Evolutionary conservation across 306 rosid species (phyloP), one percentile per base, ranked within the genome.

Genomic region (Inga laurina): DNA sequence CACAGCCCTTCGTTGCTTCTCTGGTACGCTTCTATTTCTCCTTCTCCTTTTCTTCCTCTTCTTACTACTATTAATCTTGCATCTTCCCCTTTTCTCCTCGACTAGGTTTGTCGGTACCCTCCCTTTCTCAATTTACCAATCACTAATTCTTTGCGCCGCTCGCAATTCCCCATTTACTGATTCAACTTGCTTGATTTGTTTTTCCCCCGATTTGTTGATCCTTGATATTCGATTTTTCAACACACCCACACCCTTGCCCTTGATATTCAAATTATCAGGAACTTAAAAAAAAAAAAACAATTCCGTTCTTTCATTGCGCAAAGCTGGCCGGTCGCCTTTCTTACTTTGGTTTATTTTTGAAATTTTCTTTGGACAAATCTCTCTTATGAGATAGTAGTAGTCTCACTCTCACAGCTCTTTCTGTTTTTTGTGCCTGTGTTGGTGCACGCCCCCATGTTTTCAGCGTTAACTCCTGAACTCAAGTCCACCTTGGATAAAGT

Each of bases 401-500:
- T 49, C 30, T 49, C 45, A 39, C 43, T 32, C 48, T 41, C 71
- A 43, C 19, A 68, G 24, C 30, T 44, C 13, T 52, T 52, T 18
- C 22, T 52, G n/a, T 52, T 16, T 52, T 52, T 16, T 19, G 56
- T 16, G 57, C n/a, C 7, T 51, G 57, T 51, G 7, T 15, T 51
- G 57, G 57, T 77, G 32, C 7, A 2, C 65, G n/a, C 48, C 7
- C n/a, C 37, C 21, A 76, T 37, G 4, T 48, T 81, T 87, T 76
- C 97, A 96, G 99, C 88, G 19, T 89, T 96, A 75, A 88, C 92
- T 80, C 94, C 99, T 45, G 88, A 88, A 85, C 91, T 96, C 83
- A 96, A 91, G 91, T 88, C 90, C 22, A 96, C 99, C 18, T 85
- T 96, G 87, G 98, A 92, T 89, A 91, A 92, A 85, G 99, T 96